Conservation (phyloP, 139 green algal species). For the Volvox reticuliferus region DNA sequence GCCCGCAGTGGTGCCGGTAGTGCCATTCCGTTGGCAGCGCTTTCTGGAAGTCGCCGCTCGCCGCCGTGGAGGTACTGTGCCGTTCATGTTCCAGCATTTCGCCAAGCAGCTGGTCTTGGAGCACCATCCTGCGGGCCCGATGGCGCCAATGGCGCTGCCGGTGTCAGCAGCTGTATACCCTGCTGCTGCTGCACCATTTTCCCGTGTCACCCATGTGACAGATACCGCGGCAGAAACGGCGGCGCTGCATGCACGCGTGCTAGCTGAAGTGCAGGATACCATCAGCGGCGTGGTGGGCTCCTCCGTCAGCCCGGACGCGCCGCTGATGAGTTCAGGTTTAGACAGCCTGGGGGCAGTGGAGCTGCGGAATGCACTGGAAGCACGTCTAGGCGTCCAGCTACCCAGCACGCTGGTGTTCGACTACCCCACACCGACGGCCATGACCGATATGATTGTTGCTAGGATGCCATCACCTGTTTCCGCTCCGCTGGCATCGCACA, state of each 20-base stretch:
- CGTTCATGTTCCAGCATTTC: conserved; percentile 39
- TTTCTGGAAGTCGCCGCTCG: neutral
- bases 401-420: conserved; percentile 80
- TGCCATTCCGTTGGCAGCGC: conserved; percentile 56
- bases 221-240: neutral
- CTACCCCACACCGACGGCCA: conserved; percentile 74
- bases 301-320: conserved; percentile 57
- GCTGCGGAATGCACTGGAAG: conserved; percentile 84
- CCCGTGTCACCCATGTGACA: neutral
- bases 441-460: conserved; percentile 48
- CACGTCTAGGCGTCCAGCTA: conserved; percentile 50
- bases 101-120: neutral
- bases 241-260: conserved; percentile 1
- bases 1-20: conserved; percentile 44
- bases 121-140: neutral
- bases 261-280: conserved; percentile 1
- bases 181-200: no score
- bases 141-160: no score
- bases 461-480: neutral
- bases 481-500: neutral
- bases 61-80: neutral
- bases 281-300: conserved; percentile 51
- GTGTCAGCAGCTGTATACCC: neutral
- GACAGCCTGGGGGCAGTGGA: conserved; percentile 90
- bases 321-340: conserved; percentile 79